phyloP scores from a whole-genome alignment of 805 yeast species.

The Yamadazyma sp. region DNA sequence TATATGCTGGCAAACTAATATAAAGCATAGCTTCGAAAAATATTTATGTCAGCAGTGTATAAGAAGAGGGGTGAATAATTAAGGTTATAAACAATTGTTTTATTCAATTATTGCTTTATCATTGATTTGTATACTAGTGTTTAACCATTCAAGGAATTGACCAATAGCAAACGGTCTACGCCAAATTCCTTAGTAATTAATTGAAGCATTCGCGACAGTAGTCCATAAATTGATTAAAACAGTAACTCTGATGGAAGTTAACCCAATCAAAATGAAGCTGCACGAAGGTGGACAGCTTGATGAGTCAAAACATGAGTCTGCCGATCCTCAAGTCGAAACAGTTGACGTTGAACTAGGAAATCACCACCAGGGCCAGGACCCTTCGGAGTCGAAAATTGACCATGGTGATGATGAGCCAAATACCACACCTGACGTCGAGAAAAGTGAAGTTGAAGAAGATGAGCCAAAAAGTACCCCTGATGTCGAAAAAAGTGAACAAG shows the following conservation, averaged over 20 bases:
- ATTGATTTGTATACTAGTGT: no score
- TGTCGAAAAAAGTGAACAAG: not conserved
- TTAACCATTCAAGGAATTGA: no score
- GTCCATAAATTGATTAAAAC: no score
- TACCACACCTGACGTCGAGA: not conserved
- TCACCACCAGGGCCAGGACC: not conserved
- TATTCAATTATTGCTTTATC: no score
- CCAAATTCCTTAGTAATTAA: no score
- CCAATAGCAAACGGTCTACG: no score
- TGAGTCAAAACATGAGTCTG: not conserved
- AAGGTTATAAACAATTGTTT: no score
- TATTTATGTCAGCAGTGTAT: no score
- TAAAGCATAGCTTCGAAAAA: no score
- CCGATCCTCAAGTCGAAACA: not conserved
- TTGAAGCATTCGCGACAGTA: no score
- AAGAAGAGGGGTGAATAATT: no score
- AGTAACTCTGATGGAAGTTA: constrained; percentile 5
- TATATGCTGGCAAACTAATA: no score
- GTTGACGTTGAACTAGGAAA: not conserved
- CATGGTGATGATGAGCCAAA: not conserved
- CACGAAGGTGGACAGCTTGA: constrained; percentile 1
- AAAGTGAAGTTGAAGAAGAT: not conserved
- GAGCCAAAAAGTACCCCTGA: not conserved
- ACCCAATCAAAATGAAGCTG: not conserved
- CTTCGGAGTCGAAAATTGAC: not conserved